Evolutionary conservation across 116 monocot genomes (phyloP).

Genomic region (Cymodocea nodosa): DNA sequence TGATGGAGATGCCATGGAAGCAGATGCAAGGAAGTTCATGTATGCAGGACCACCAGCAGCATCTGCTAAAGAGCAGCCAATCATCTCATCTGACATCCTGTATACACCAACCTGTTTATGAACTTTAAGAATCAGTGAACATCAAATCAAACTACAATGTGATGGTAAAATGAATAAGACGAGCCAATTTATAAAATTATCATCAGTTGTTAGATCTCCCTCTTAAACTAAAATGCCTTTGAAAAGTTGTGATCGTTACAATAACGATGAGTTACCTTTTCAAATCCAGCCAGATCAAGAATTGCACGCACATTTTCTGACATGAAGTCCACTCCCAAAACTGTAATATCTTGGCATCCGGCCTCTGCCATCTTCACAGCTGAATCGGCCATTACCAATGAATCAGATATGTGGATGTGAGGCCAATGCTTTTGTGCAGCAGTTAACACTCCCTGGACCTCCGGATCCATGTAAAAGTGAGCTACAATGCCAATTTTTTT

Average conservation of each 20-base stretch:
- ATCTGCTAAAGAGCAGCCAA: slow-evolving; percentile 88
- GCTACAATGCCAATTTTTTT: slow-evolving; percentile 97
- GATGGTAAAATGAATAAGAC: not conserved
- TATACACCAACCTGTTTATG: slow-evolving; percentile 68
- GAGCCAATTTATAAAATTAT: not conserved
- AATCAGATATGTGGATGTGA: slow-evolving; percentile 95
- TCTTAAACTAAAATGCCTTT: too few relatives aligned
- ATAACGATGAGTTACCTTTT: slow-evolving; percentile 35
- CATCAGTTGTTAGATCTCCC: too few relatives aligned
- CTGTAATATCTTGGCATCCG: slow-evolving; percentile 75
- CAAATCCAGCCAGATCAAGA: slow-evolving; percentile 91
- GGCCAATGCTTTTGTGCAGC: slow-evolving; percentile 86
- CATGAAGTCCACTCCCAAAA: slow-evolving; percentile 98
- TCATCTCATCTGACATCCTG: slow-evolving; percentile 87
- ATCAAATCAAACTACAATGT: not conserved
- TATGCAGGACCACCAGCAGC: slow-evolving; percentile 58
- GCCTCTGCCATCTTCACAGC: slow-evolving; percentile 97
- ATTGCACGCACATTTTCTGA: slow-evolving; percentile 96
- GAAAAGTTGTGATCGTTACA: not conserved
- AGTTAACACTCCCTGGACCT: slow-evolving; percentile 92
- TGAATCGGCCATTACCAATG: slow-evolving; percentile 89
- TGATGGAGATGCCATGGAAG: slow-evolving; percentile 58
- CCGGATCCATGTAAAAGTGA: slow-evolving; percentile 99
- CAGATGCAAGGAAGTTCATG: slow-evolving; percentile 53
- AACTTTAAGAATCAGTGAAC: not conserved